These are phyloP conservation scores for Lachancea sp. DNA, from an alignment of 805 yeast species.

Conservation along the genomic window DNA sequence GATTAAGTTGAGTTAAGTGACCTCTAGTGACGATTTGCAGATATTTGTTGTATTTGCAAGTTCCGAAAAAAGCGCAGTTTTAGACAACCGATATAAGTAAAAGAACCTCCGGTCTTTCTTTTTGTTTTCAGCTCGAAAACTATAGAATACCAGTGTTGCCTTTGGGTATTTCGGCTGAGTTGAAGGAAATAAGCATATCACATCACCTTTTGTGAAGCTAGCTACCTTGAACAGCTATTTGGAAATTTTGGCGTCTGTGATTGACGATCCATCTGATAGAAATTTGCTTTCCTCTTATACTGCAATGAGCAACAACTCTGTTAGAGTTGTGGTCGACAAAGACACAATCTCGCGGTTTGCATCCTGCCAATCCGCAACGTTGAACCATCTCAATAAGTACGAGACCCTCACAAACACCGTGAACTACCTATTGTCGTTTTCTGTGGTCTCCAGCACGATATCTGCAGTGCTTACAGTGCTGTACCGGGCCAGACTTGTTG, in stretches of 20 bases:
- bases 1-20: too few relatives aligned
- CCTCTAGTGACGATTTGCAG: too few relatives aligned
- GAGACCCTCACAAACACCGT: conserved; percentile 13
- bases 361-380: conserved; percentile 20
- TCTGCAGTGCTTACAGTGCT: conserved; percentile 13
- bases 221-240: conserved; percentile 1
- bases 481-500: conserved; percentile 9
- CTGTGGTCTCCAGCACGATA: conserved; percentile 16
- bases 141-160: not conserved
- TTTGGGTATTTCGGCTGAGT: not conserved
- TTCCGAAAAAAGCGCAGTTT: too few relatives aligned
- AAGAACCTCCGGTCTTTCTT: not conserved
- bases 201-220: not conserved
- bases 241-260: conserved; percentile 1
- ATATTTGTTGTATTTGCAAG: too few relatives aligned
- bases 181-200: too few relatives aligned
- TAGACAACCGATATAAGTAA: not conserved
- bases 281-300: not conserved
- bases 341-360: conserved; percentile 22
- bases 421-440: conserved; percentile 14
- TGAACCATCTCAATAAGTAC: conserved; percentile 23
- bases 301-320: conserved; percentile 5
- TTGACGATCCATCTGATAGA: conserved; percentile 5
- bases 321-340: conserved; percentile 22
- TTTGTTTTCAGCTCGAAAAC: not conserved